Conservation (phyloP, 805 yeast species). For the Yarrowia hollandica region DNA sequence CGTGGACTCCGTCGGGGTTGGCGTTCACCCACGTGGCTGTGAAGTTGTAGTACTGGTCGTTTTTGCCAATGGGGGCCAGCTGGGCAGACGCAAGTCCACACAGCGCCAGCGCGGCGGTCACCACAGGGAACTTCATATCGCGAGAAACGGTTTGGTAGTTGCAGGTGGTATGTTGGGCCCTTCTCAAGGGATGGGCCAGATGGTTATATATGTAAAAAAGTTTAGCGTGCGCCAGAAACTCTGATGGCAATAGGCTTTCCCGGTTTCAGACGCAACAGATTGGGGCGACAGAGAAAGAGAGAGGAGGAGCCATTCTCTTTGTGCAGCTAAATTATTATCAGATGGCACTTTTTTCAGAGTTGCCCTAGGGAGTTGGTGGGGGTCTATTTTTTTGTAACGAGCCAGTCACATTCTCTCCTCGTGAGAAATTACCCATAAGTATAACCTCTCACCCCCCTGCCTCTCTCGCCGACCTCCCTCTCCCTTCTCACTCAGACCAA, state of each 20-base stretch:
- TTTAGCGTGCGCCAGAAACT: not conserved
- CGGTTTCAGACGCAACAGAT: not conserved
- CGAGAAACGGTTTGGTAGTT: too few species aligned
- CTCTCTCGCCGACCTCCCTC: too few species aligned
- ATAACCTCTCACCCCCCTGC: too few species aligned
- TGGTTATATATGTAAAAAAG: constrained; percentile 16
- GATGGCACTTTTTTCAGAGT: not conserved
- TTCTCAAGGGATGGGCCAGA: not conserved
- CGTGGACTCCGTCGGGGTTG: constrained; percentile 58
- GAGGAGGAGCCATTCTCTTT: too few species aligned
- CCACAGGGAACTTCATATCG: constrained; percentile 12
- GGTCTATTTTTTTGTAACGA: too few species aligned
- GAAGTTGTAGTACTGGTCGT: constrained; percentile 41
- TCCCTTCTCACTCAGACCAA: too few species aligned
- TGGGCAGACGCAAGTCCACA: constrained; percentile 31
- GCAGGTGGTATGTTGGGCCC: not conserved
- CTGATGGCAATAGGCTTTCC: not conserved
- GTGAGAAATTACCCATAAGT: too few species aligned
- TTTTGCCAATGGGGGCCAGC: constrained; percentile 33
- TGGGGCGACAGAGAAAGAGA: too few species aligned
- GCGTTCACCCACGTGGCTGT: constrained; percentile 44
- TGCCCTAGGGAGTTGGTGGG: too few species aligned
- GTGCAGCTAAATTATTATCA: not conserved
- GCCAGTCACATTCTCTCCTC: too few species aligned
- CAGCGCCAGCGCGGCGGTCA: constrained; percentile 28